These are phyloP conservation scores for Rhytidhysteron rufulum DNA, from an alignment of 2,329 filamentous ascomycete genomes.

Conservation along the genomic window DNA sequence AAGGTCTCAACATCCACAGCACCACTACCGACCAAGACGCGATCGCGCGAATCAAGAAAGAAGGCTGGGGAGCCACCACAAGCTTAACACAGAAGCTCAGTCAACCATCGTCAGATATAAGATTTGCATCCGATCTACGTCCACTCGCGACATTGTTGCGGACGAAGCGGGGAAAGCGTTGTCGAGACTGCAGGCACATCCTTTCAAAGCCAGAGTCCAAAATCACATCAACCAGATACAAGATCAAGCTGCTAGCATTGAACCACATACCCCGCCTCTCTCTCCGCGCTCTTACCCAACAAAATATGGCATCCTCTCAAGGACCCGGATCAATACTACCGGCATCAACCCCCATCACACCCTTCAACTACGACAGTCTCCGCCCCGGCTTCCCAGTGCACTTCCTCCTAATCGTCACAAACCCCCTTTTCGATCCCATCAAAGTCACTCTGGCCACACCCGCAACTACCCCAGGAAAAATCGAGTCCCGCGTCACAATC, in stretches of 20 bases:
- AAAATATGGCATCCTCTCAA: constrained; percentile 42
- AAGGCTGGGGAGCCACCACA: constrained; percentile 65
- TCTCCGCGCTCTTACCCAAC: constrained; percentile 58
- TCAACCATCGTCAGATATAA: constrained; percentile 49
- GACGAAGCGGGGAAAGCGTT: constrained; percentile 91
- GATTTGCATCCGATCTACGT: constrained; percentile 70
- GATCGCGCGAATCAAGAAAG: constrained; percentile 52
- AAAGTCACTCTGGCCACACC: constrained; percentile 85
- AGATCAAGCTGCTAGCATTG: constrained; percentile 80
- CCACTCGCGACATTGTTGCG: constrained; percentile 79
- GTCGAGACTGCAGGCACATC: constrained; percentile 88
- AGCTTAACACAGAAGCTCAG: constrained; percentile 50
- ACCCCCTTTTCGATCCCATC: constrained; percentile 89
- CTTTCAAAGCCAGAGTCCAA: constrained; percentile 92
- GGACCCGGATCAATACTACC: constrained; percentile 39
- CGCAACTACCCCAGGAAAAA: constrained; percentile 30
- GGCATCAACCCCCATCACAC: constrained; percentile 16
- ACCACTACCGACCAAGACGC: constrained; percentile 58
- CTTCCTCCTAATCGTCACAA: constrained; percentile 85
- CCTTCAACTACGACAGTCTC: constrained; percentile 46
- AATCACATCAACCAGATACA: constrained; percentile 81
- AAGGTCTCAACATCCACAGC: constrained; percentile 65
- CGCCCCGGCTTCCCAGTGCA: constrained; percentile 57
- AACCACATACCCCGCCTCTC: constrained; percentile 83
- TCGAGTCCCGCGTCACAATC: constrained; percentile 70